Conservation (phyloP, 1,284 basidiomycete species). For the Leccinum solheimii region DNA sequence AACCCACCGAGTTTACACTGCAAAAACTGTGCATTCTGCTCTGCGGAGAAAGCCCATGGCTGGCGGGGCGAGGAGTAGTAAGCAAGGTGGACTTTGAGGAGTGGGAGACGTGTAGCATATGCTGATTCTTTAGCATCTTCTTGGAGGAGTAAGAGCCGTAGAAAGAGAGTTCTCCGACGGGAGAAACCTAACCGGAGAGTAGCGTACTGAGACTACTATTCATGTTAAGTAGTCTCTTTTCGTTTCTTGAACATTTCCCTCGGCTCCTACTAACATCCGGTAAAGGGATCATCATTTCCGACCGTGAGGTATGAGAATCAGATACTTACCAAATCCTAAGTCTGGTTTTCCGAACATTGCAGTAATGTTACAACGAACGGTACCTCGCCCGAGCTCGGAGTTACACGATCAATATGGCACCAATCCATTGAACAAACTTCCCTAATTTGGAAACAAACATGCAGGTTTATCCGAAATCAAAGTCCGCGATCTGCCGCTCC, state of each 20-base stretch:
- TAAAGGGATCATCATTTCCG: constrained; percentile 12
- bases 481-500: constrained; percentile 4
- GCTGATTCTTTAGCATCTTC: constrained; percentile 17
- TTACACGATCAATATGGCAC: neutral
- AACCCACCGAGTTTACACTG: constrained; percentile 30
- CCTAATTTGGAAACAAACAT: neutral
- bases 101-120: neutral
- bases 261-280: neutral
- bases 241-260: constrained; percentile 2
- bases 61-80: constrained; percentile 1
- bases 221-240: neutral
- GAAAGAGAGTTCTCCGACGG: neutral
- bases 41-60: constrained; percentile 14
- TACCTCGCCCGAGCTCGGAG: neutral
- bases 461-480: neutral
- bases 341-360: neutral
- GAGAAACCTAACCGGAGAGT: neutral
- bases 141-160: neutral
- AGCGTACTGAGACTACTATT: neutral
- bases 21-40: constrained; percentile 30
- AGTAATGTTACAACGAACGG: neutral
- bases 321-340: neutral
- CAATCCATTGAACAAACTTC: neutral
- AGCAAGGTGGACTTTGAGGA: constrained; percentile 20
- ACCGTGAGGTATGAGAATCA: constrained; percentile 1